A percentile compares a stretch with the other conserved stretches of the same genome.
Conservation (phyloP, 306 rosid genomes). For the Quercus berberidifolia region DNA sequence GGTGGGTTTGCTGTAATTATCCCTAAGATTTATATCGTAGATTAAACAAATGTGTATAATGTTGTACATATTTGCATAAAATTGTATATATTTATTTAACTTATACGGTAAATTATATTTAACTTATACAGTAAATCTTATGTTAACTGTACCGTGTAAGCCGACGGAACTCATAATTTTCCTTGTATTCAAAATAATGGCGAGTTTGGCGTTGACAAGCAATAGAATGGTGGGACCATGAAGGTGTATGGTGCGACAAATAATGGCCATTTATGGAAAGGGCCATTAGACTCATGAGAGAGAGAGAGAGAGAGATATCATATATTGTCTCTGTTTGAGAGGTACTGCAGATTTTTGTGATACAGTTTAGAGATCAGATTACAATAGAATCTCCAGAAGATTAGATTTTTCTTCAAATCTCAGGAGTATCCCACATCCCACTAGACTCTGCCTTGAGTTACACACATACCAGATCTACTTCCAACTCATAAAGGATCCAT, state of each 20-base stretch:
- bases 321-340: too few relatives aligned
- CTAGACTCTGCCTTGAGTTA: constrained; percentile 34
- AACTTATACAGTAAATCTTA: too few relatives aligned
- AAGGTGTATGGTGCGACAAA: too few relatives aligned
- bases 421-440: constrained; percentile 37
- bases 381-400: constrained; percentile 32
- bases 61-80: too few relatives aligned
- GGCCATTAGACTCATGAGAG: not conserved
- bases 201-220: not conserved
- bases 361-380: constrained; percentile 38
- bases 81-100: too few relatives aligned
- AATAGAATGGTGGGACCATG: not conserved
- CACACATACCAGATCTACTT: constrained; percentile 41
- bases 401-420: constrained; percentile 38
- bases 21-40: too few relatives aligned
- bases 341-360: not conserved
- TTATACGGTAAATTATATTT: too few relatives aligned
- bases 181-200: too few relatives aligned
- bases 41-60: too few relatives aligned
- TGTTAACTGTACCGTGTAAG: too few relatives aligned
- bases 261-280: not conserved
- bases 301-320: not conserved
- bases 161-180: too few relatives aligned
- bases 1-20: too few relatives aligned
- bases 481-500: constrained; percentile 5